A percentile compares a stretch with the other conserved stretches of the same genome.
Evolutionary conservation across 768 basidiomycete species (phyloP).

Genomic region (Ramaria sp.): DNA sequence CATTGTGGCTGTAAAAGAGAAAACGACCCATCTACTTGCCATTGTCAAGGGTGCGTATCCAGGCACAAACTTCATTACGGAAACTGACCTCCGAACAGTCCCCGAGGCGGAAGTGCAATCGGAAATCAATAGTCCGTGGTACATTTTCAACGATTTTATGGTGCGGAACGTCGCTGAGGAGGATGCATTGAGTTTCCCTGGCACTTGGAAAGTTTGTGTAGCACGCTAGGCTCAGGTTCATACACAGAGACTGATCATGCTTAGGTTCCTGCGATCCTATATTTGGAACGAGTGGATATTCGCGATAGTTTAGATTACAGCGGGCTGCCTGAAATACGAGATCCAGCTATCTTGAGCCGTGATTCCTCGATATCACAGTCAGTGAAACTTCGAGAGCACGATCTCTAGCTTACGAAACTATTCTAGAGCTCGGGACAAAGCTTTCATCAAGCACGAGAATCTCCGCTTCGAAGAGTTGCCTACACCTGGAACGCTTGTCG

Average conservation of each 20-base stretch:
- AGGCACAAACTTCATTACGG: background rate
- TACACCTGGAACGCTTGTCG: constrained; percentile 73
- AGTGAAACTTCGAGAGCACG: constrained; percentile 16
- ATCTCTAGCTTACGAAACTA: background rate
- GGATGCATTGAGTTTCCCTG: constrained; percentile 81
- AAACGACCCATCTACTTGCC: constrained; percentile 76
- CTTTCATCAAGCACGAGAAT: constrained; percentile 66
- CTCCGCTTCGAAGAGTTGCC: constrained; percentile 70
- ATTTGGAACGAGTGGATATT: constrained; percentile 69
- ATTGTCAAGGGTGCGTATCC: constrained; percentile 61
- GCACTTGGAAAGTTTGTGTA: constrained; percentile 82
- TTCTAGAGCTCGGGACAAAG: constrained; percentile 62
- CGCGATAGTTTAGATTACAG: constrained; percentile 48
- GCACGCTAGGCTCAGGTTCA: background rate
- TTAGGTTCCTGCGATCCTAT: constrained; percentile 83
- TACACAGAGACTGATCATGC: constrained; percentile 14
- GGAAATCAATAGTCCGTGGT: constrained; percentile 56
- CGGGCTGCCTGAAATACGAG: constrained; percentile 51
- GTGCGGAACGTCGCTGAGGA: constrained; percentile 77
- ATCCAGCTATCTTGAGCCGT: constrained; percentile 63
- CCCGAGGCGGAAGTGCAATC: constrained; percentile 47
- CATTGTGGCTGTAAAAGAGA: constrained; percentile 58
- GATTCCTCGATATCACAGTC: constrained; percentile 87
- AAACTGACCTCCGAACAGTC: constrained; percentile 31
- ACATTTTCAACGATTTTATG: constrained; percentile 93